Evolutionary conservation across 2,329 filamentous ascomycete genomes (phyloP), one percentile per base, ranked within the genome.

Genomic region (Orbilia quercus): DNA sequence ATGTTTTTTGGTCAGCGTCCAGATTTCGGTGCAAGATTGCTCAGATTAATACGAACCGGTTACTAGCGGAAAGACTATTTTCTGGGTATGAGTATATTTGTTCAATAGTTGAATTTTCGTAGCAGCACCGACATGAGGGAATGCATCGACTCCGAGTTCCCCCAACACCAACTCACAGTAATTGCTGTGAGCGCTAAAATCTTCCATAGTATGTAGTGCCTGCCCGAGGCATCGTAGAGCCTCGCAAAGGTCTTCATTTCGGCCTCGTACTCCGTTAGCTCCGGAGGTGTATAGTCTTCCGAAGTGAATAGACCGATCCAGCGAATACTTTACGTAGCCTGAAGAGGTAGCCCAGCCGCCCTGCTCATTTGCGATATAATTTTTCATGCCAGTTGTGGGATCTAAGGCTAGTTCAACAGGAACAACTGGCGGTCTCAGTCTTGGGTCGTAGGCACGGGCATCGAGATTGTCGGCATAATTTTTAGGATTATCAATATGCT

Each of bases 341-440:
- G 91, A 84, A 75, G 92, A 96, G 18, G 95, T 99, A 0, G 93
- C 91, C 91, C 93, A 97, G 42, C 87, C 86, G 2, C 92, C 91
- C 12, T 82, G 84, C 80, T 98, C 94, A 78, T 97, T 98, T 72
- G 94, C 89, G 76, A 99, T 98, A 81, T 99, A 99, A 80, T 98
- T 98, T 82, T 98, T 99, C 94, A 99, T 96, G n/a, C 93, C 93
- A 0, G 91, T 95, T 4, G 85, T 82, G 34, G 82, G 82, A 78
- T 95, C 91, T 65, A 95, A 86, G 71, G 91, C 88, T 18, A 91
- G 86, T 79, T 95, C 91, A 42, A 86, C 81, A 2, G 86, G 85
- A 71, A 87, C 83, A 7, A 98, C 88, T 0, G 93, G 93, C 0
- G 89, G 90, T 55, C 95, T 89, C 6, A 98, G 87, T 23, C 95